A percentile compares a stretch with the other conserved stretches of the same genome.
phyloP scores from a whole-genome alignment of 2,329 filamentous ascomycete species.

The Rutstroemia sydowiana region DNA sequence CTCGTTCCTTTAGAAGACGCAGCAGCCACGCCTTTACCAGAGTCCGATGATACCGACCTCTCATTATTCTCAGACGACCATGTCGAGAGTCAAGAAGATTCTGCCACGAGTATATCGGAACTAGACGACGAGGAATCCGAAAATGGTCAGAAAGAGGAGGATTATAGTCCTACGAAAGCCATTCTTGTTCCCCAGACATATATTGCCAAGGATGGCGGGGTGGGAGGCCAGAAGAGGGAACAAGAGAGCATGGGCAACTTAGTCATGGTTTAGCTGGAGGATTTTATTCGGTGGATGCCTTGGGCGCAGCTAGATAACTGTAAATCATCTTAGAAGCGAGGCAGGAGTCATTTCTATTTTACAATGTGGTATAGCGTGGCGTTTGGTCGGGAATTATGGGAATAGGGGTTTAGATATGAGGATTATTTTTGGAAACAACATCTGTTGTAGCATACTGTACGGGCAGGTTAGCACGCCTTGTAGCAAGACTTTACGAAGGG shows the following conservation, averaged over 20 bases:
- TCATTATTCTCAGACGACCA: constrained; percentile 11
- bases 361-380: too few relatives aligned
- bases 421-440: too few relatives aligned
- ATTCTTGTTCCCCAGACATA: constrained; percentile 21
- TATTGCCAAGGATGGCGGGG: not conserved
- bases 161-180: constrained; percentile 24
- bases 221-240: not conserved
- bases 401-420: too few relatives aligned
- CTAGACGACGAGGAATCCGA: constrained; percentile 1
- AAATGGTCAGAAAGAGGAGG: constrained; percentile 3
- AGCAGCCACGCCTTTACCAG: constrained; percentile 17
- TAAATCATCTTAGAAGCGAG: too few relatives aligned
- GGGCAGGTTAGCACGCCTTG: too few relatives aligned
- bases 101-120: constrained; percentile 21
- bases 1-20: constrained; percentile 11
- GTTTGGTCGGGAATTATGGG: too few relatives aligned
- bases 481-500: too few relatives aligned
- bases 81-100: constrained; percentile 14
- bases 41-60: constrained; percentile 18
- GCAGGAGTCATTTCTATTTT: too few relatives aligned
- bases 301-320: too few relatives aligned
- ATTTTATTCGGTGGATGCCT: too few relatives aligned
- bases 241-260: not conserved
- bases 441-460: too few relatives aligned
- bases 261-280: not conserved